Evolutionary conservation across 345 rosid species (phyloP).

Genomic region (Brassica carinata): DNA sequence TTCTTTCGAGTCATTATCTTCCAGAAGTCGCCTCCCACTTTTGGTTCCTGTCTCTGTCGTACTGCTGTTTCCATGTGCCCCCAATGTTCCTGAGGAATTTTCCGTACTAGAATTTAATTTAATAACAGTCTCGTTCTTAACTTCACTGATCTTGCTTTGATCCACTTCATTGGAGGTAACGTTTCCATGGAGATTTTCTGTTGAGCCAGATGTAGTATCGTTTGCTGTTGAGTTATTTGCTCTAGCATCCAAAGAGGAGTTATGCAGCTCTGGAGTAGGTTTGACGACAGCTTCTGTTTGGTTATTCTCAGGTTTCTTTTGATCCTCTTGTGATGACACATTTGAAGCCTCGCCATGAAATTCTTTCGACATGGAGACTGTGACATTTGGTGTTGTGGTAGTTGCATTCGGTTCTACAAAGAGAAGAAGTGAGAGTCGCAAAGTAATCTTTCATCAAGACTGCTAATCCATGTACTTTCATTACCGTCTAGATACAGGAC

Average conservation of each 20-base stretch:
- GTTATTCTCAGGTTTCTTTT: slow-evolving; percentile 45
- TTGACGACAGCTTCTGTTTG: slow-evolving; percentile 42
- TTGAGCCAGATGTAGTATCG: slow-evolving; percentile 25
- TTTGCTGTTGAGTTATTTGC: slow-evolving; percentile 35
- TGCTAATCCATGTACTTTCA: slow-evolving; percentile 10
- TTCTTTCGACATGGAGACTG: slow-evolving; percentile 42
- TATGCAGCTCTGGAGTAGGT: slow-evolving; percentile 42
- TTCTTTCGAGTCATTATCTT: slow-evolving; percentile 50
- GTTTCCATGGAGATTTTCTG: slow-evolving; percentile 23
- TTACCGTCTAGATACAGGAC: not conserved
- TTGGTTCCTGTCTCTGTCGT: slow-evolving; percentile 47
- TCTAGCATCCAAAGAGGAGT: slow-evolving; percentile 40
- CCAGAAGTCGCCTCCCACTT: slow-evolving; percentile 76
- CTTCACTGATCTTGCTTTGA: slow-evolving; percentile 32
- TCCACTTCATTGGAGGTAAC: slow-evolving; percentile 37
- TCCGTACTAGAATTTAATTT: slow-evolving; percentile 42
- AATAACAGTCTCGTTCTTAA: slow-evolving; percentile 43
- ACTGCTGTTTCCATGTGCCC: slow-evolving; percentile 41
- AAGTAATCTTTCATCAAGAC: slow-evolving; percentile 24
- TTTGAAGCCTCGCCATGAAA: slow-evolving; percentile 36
- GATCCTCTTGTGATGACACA: slow-evolving; percentile 45
- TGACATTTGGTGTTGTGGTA: slow-evolving; percentile 48
- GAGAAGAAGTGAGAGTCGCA: slow-evolving; percentile 25
- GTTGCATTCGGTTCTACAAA: slow-evolving; percentile 56
- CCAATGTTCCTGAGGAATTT: slow-evolving; percentile 47